Conservation (phyloP, 495 filamentous ascomycete genomes). For the Recurvomyces mirabilis region DNA sequence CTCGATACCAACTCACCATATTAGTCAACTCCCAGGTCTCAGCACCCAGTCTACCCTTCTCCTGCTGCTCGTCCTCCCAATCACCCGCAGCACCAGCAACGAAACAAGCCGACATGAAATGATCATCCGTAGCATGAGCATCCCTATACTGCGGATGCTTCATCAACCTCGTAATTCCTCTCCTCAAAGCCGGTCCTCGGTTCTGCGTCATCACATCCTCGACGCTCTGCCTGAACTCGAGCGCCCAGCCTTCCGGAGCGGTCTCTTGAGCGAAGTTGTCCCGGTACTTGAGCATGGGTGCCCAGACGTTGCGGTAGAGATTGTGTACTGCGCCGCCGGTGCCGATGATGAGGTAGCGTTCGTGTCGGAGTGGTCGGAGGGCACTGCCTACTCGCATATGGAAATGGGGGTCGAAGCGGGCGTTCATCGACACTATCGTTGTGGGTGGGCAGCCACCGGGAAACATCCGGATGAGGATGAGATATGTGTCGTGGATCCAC, state of each 20-base stretch:
- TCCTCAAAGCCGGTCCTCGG: slow-evolving; percentile 33
- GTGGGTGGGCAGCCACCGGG: slow-evolving; percentile 45
- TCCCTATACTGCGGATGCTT: slow-evolving; percentile 49
- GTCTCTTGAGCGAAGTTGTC: slow-evolving; percentile 50
- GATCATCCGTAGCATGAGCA: slow-evolving; percentile 54
- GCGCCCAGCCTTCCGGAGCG: slow-evolving; percentile 42
- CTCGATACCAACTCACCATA: slow-evolving; percentile 30
- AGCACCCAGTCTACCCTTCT: slow-evolving; percentile 35
- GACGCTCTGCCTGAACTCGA: slow-evolving; percentile 51
- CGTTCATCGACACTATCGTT: slow-evolving; percentile 47
- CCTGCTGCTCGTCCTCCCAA: slow-evolving; percentile 36
- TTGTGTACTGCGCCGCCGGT: slow-evolving; percentile 55
- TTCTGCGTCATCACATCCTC: slow-evolving; percentile 43
- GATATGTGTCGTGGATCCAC: slow-evolving; percentile 56
- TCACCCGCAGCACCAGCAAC: slow-evolving; percentile 44
- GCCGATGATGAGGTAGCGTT: slow-evolving; percentile 46
- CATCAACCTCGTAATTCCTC: slow-evolving; percentile 46
- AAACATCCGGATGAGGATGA: slow-evolving; percentile 55
- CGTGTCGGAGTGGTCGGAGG: slow-evolving; percentile 39
- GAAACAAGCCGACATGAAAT: slow-evolving; percentile 50
- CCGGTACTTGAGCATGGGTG: slow-evolving; percentile 44
- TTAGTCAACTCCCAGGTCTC: slow-evolving; percentile 55
- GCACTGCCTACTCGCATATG: slow-evolving; percentile 45
- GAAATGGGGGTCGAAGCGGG: slow-evolving; percentile 49
- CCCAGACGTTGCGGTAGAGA: slow-evolving; percentile 52